phyloP scores from a whole-genome alignment of 148 eudicot species.

The Bassia scoparia region DNA sequence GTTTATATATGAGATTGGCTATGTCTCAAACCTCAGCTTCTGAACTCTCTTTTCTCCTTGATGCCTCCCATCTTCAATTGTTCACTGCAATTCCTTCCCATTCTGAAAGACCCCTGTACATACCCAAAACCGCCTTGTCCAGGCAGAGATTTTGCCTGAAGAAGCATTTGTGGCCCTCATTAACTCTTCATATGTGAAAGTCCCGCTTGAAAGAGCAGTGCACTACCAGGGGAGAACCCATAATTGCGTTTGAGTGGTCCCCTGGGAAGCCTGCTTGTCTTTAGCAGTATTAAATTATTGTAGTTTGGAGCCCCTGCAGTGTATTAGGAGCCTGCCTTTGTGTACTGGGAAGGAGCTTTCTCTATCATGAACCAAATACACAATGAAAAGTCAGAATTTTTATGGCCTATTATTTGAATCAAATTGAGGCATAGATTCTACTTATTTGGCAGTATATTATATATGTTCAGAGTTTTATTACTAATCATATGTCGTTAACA shows the following conservation, averaged over 20 bases:
- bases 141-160: constrained; percentile 43
- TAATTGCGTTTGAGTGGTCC: neutral
- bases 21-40: constrained; percentile 49
- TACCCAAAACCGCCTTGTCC: constrained; percentile 58
- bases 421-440: neutral
- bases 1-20: constrained; percentile 52
- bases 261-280: neutral
- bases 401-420: constrained; percentile 1
- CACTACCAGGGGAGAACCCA: constrained; percentile 13
- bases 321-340: constrained; percentile 24
- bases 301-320: constrained; percentile 11
- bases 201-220: constrained; percentile 25
- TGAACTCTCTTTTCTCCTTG: constrained; percentile 59
- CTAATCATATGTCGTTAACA: too few relatives aligned
- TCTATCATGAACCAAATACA: constrained; percentile 25
- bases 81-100: constrained; percentile 54
- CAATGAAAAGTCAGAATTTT: neutral
- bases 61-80: constrained; percentile 47
- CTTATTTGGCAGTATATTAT: neutral
- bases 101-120: constrained; percentile 43
- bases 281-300: constrained; percentile 9
- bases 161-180: constrained; percentile 39
- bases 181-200: constrained; percentile 40
- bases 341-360: constrained; percentile 29
- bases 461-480: too few relatives aligned